A percentile compares a stretch with the other conserved stretches of the same genome.
phyloP scores from a whole-genome alignment of 352 stramenopile genomes.

The Globisporangium orthogonon region DNA sequence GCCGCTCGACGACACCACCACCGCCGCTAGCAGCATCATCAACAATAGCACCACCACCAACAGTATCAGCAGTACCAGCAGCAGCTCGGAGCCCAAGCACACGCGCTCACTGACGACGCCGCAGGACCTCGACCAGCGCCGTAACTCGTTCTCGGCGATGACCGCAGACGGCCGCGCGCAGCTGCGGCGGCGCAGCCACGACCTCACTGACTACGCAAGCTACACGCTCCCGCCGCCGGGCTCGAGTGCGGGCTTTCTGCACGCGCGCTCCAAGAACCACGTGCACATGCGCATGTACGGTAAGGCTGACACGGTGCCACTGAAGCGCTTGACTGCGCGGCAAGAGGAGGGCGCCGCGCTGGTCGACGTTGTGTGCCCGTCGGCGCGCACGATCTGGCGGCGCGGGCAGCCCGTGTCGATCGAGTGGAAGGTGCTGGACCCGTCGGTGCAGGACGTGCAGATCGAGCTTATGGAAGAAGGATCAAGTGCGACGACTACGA shows the following conservation, averaged over 20 bases:
- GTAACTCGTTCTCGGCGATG: constrained; percentile 36
- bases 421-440: constrained; percentile 67
- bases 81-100: constrained; percentile 5
- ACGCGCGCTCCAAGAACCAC: constrained; percentile 21
- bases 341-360: constrained; percentile 34
- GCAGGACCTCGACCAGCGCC: constrained; percentile 30
- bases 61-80: not conserved
- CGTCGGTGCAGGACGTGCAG: constrained; percentile 28
- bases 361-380: constrained; percentile 32
- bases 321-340: constrained; percentile 17
- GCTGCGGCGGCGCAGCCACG: constrained; percentile 40
- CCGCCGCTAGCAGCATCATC: no score
- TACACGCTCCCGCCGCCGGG: constrained; percentile 19
- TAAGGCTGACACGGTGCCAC: constrained; percentile 17
- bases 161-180: constrained; percentile 32
- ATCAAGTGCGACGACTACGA: constrained; percentile 55
- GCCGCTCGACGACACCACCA: constrained; percentile 10
- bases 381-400: constrained; percentile 52
- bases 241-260: constrained; percentile 9
- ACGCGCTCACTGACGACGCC: constrained; percentile 32
- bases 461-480: constrained; percentile 73
- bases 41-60: constrained; percentile 16
- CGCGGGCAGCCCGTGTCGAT: constrained; percentile 64
- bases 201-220: constrained; percentile 26
- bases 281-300: constrained; percentile 59